Base-by-base conservation (phyloP, 371 early-diverging fungal genomes). In the Apophysomyces sp. region DNA sequence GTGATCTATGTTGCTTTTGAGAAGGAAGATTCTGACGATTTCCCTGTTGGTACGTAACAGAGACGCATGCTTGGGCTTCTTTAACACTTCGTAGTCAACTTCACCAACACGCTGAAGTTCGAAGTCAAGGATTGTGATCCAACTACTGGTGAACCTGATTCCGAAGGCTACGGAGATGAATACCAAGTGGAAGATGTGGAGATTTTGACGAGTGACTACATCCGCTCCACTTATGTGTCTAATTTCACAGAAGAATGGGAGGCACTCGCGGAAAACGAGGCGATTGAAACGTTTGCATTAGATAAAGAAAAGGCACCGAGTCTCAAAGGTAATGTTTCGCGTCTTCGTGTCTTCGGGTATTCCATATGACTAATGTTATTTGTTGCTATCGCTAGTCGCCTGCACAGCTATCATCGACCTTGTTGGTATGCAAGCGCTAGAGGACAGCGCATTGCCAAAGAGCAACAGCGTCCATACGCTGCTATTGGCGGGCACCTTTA, bases 51-150 rank as follows among this genome's bases (percentile, higher is more conserved):
- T 82, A 80, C 64, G 68, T 55, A 13, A 12, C 36, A 29, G 29
- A 27, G 7, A 24, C 1, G 28, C 32, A 2, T 34, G 16, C 16
- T 26, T 59, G 18, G 30, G 7, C 7, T 2, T 31, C 32, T 13
- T n/a, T 52, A 9, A 26, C 58, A 49, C 8, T 24, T 5, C 6
- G 26, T 71, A 71, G 95, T 87, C 11, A 81, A 89, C 13, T 98
- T 97, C 73, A 82, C 89, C 15, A 92, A 92, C 74, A 89, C 91
- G n/a, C 82, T 99, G 54, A 90, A 91, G 62, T 97, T 95, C 64
- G 76, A 90, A 6, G 89, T 94, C 52, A 95, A 94, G 81, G 99
- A 99, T 66, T 95, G 94, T 71, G 99, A 98, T 72, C 96, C 98
- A 31, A 81, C 86, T 11, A 93, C 92, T 12, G 92, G 91, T 28